A percentile compares a stretch with the other conserved stretches of the same genome.
Evolutionary conservation across 2,329 filamentous ascomycete species (phyloP).

Genomic region (Aaosphaeria arxii): DNA sequence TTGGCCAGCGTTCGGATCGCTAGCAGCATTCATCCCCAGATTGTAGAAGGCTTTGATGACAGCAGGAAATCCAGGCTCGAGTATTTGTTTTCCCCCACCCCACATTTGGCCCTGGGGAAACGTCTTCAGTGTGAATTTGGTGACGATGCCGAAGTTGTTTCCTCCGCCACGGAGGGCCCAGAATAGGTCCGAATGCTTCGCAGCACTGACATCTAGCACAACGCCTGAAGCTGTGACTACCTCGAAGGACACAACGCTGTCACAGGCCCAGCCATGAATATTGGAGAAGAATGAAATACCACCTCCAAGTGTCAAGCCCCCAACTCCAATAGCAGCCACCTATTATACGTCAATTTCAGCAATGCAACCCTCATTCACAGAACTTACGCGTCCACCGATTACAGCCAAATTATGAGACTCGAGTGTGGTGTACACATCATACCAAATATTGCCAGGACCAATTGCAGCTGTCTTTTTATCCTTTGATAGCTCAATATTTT

Average conservation of each 20-base stretch:
- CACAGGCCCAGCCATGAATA: slow-evolving; percentile 19
- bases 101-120: slow-evolving; percentile 21
- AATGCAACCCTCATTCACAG: background rate
- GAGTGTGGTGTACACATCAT: slow-evolving; percentile 29
- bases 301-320: slow-evolving; percentile 21
- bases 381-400: slow-evolving; percentile 28
- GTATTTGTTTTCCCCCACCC: slow-evolving; percentile 7
- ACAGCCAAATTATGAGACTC: slow-evolving; percentile 23
- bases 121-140: slow-evolving; percentile 13
- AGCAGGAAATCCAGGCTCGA: slow-evolving; percentile 12
- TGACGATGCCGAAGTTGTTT: slow-evolving; percentile 23
- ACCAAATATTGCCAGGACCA: slow-evolving; percentile 35
- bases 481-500: slow-evolving; percentile 18
- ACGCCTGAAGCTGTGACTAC: slow-evolving; percentile 19
- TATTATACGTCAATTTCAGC: background rate
- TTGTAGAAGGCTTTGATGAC: slow-evolving; percentile 22
- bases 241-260: slow-evolving; percentile 36
- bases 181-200: slow-evolving; percentile 37
- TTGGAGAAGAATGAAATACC: slow-evolving; percentile 27
- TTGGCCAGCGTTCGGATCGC: slow-evolving; percentile 23
- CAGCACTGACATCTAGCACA: slow-evolving; percentile 13
- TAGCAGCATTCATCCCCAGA: slow-evolving; percentile 16
- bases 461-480: slow-evolving; percentile 25
- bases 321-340: slow-evolving; percentile 12
- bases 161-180: slow-evolving; percentile 28